A percentile compares a stretch with the other conserved stretches of the same genome.
phyloP scores from a whole-genome alignment of 768 basidiomycete species.

The Boletus tomentosulus region DNA sequence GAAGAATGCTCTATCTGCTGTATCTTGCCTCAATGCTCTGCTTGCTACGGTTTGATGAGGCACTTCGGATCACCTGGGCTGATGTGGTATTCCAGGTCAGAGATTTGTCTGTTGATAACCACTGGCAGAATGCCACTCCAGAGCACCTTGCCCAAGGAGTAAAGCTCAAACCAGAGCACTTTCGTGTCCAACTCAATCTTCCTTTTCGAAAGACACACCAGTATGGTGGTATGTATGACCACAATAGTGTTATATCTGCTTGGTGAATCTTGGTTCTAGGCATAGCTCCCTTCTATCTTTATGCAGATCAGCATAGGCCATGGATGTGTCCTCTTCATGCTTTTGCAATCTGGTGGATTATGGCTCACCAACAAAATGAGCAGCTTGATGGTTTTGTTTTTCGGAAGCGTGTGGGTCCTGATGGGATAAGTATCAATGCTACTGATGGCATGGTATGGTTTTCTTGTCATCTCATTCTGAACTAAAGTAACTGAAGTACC shows the following conservation, averaged over 20 bases:
- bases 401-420: neutral
- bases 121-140: neutral
- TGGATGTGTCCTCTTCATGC: neutral
- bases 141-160: neutral
- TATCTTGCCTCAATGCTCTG: neutral
- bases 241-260: too few relatives aligned
- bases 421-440: neutral
- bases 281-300: neutral
- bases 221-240: neutral
- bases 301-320: neutral
- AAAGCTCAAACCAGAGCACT: neutral
- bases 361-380: neutral
- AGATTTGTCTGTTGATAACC: neutral
- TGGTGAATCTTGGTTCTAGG: neutral
- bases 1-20: neutral
- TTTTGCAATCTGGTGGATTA: neutral
- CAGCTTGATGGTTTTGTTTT: neutral
- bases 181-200: neutral
- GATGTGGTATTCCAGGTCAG: neutral
- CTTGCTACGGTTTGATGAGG: neutral
- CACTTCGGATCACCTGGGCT: neutral
- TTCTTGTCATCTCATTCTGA: neutral
- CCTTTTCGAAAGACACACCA: neutral
- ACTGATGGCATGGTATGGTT: neutral
- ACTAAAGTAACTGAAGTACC: too few relatives aligned